Base-by-base conservation (phyloP, 2,329 filamentous ascomycete genomes). In the Penicillium brasilianum region DNA sequence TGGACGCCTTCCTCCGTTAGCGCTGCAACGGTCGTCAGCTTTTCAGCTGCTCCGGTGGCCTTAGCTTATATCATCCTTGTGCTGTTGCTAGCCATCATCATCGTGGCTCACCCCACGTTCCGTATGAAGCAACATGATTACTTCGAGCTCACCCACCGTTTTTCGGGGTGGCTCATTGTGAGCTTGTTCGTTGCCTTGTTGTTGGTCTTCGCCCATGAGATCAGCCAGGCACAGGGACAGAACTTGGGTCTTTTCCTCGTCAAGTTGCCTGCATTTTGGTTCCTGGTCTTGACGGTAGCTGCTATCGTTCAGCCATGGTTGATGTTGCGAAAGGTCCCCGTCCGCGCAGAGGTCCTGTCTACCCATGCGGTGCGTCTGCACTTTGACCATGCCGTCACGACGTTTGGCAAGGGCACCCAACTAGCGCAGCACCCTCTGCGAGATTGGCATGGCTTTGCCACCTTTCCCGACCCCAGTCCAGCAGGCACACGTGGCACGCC, bases 371-470 rank as follows among this genome's bases (percentile, higher is more conserved):
- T 91, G 32, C 85, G 88, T 43, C 84, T 95, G 20, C 85, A 89
- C 71, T 90, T 93, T 70, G 80, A 83, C 70, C 88, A 90, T 76
- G 83, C 84, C 18, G 81, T 84, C 22, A 85, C 87, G 9, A 81
- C 84, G 55, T 81, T 83, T 59, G 83, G 85, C 63, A 82, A 84
- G 59, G 83, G 82, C 49, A 80, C 86, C 55, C 85, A 88, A 43
- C 77, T 92, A 25, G 85, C 89, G 3, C 83, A 84, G 56, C 81
- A 82, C 9, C 89, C 90, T 0, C 79, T 92, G 41, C 77, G 83
- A 9, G 90, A 93, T 75, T 91, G 89, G 83, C 90, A 93, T 77
- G 85, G 87, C 0, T 93, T 93, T 71, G 90, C 90, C 46, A 88
- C 88, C 1, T 90, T 93, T 62, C 87, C 89, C 1, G 83, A 86